Conservation (phyloP, 306 rosid species). For the Mimosa bimucronata region DNA sequence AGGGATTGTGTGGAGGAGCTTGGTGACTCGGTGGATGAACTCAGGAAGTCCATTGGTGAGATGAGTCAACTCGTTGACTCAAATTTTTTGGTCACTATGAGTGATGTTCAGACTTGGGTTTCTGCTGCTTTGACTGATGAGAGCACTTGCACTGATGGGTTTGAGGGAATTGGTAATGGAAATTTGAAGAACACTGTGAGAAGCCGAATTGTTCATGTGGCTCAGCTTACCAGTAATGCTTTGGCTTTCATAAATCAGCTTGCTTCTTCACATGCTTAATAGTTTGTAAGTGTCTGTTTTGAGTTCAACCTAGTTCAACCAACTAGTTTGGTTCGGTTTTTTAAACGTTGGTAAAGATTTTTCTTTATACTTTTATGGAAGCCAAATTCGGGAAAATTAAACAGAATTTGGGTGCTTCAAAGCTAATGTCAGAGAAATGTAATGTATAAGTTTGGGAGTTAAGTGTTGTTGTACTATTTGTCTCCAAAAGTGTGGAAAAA, state of each 20-base stretch:
- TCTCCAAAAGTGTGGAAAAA: too few relatives aligned
- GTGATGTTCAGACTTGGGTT: constrained; percentile 77
- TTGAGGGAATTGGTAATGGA: constrained; percentile 42
- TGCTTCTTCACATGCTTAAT: constrained; percentile 35
- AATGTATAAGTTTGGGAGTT: neutral
- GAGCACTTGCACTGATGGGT: constrained; percentile 70
- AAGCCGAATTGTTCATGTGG: constrained; percentile 42
- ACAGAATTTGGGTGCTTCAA: neutral
- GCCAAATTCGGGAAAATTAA: neutral
- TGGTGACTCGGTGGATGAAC: constrained; percentile 59
- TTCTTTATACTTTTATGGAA: neutral
- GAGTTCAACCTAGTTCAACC: neutral
- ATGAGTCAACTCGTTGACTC: constrained; percentile 44
- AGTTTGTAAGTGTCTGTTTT: neutral
- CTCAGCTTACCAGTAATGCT: constrained; percentile 74
- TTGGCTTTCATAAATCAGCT: constrained; percentile 75
- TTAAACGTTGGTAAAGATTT: neutral
- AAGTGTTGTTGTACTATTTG: too few relatives aligned
- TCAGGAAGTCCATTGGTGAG: constrained; percentile 54
- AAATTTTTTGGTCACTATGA: constrained; percentile 46
- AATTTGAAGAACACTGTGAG: constrained; percentile 50
- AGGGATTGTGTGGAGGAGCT: constrained; percentile 75
- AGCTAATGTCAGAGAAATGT: neutral
- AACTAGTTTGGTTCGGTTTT: neutral
- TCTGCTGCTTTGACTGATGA: constrained; percentile 80